Percentiles rank a stretch among this genome's conserved stretches.
These are phyloP conservation scores for Pyronema omphalodes DNA, from an alignment of 495 filamentous ascomycete species.

Conservation along the genomic window DNA sequence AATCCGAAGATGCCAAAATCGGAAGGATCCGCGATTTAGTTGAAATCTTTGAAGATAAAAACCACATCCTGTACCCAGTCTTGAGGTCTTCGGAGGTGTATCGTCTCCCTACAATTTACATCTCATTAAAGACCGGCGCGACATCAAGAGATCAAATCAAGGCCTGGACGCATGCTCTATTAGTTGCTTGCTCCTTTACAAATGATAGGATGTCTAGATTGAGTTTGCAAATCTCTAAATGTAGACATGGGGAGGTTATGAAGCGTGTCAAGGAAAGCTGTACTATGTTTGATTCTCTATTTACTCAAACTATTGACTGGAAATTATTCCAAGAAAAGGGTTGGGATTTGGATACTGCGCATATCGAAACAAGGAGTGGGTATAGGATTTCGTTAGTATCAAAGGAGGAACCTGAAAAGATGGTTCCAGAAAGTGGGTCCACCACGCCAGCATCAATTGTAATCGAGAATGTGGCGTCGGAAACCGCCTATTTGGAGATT, in stretches of 20 bases:
- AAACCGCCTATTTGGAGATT: neutral
- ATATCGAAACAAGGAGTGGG: conserved; percentile 37
- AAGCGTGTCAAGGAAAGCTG: too few relatives aligned
- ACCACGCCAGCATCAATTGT: neutral
- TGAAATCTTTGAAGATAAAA: conserved; percentile 32
- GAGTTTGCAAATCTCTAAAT: conserved; percentile 5
- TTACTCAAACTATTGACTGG: too few relatives aligned
- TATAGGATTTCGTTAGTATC: neutral
- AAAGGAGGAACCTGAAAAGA: neutral
- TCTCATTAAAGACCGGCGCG: conserved; percentile 46
- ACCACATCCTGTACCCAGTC: conserved; percentile 35
- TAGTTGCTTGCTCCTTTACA: conserved; percentile 27
- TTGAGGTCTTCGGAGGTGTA: neutral
- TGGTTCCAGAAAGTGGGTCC: neutral
- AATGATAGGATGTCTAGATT: too few relatives aligned
- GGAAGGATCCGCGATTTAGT: conserved; percentile 29
- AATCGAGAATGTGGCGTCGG: neutral
- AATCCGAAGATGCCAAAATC: neutral
- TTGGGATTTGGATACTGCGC: conserved; percentile 41
- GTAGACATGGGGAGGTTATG: neutral
- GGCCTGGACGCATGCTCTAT: conserved; percentile 59
- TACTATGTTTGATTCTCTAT: too few relatives aligned
- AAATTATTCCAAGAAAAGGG: conserved; percentile 24
- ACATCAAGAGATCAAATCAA: conserved; percentile 35
- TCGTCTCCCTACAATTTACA: conserved; percentile 14